phyloP scores from a whole-genome alignment of 192 early-diverging fungal genomes.

The Endogone sp. region DNA sequence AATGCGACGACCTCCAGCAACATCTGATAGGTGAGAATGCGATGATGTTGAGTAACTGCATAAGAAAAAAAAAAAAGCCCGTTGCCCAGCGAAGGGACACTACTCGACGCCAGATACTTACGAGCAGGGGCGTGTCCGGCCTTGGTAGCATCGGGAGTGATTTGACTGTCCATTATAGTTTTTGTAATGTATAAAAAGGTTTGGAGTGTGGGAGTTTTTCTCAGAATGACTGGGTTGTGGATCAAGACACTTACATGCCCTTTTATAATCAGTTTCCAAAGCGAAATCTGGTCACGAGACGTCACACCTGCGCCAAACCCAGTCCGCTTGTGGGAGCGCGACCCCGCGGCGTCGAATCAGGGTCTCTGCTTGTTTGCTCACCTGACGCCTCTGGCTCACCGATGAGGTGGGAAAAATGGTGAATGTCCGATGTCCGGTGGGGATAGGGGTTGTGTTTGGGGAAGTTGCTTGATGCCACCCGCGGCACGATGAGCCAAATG shows the following conservation, averaged over 20 bases:
- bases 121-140: not conserved
- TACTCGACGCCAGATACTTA: not conserved
- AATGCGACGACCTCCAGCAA: not conserved
- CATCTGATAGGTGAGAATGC: not conserved
- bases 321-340: too few relatives aligned
- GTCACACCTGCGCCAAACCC: not conserved
- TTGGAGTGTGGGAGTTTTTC: not conserved
- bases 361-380: not conserved
- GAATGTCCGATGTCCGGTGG: too few relatives aligned
- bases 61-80: not conserved
- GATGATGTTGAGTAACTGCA: not conserved
- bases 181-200: not conserved
- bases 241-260: too few relatives aligned
- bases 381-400: not conserved
- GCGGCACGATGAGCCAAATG: not conserved
- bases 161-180: not conserved
- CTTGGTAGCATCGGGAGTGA: not conserved
- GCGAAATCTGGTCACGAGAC: not conserved
- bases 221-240: not conserved
- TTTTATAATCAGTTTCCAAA: not conserved
- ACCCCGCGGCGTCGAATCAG: too few relatives aligned
- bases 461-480: too few relatives aligned
- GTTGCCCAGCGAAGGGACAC: too few relatives aligned
- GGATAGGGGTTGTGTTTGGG: too few relatives aligned
- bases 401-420: not conserved